Evolutionary conservation across 2,329 filamentous ascomycete species (phyloP).

Genomic region (Pseudopyrenochaeta lycopersici): DNA sequence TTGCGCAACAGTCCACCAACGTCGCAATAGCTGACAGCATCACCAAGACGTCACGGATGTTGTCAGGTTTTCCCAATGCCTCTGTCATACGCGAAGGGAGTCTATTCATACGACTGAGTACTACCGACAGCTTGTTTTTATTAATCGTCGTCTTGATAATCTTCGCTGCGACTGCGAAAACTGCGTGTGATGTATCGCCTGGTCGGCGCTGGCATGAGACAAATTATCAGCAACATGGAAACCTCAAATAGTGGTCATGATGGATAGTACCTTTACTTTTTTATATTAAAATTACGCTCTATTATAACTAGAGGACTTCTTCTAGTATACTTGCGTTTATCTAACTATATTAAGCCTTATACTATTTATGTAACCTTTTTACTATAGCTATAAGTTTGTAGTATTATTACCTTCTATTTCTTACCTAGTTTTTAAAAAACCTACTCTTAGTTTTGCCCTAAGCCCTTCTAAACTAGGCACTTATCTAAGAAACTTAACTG

Average conservation of each 20-base stretch:
- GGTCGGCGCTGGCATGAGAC: not conserved
- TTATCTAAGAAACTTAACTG: too few relatives aligned
- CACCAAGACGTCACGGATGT: conserved; percentile 22
- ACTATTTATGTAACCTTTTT: too few relatives aligned
- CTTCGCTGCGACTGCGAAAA: not conserved
- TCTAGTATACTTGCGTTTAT: too few relatives aligned
- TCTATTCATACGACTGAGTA: conserved; percentile 16
- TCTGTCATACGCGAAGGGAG: conserved; percentile 28
- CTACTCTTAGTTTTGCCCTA: too few relatives aligned
- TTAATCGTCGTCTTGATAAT: not conserved
- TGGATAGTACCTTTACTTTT: not conserved
- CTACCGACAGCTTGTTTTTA: not conserved
- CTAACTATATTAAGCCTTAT: too few relatives aligned
- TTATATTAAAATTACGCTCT: too few relatives aligned
- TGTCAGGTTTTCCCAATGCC: conserved; percentile 21
- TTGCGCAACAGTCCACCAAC: conserved; percentile 26
- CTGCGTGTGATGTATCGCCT: not conserved
- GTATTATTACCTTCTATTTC: too few relatives aligned
- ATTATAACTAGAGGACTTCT: too few relatives aligned
- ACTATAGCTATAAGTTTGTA: too few relatives aligned
- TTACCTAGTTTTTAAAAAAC: too few relatives aligned
- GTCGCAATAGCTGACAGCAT: conserved; percentile 29
- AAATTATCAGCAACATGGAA: not conserved
- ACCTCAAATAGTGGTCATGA: not conserved
- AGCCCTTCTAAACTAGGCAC: too few relatives aligned